Base-by-base conservation (phyloP, 1,139 yeast genomes). In the Blastobotrys capitulatus region DNA sequence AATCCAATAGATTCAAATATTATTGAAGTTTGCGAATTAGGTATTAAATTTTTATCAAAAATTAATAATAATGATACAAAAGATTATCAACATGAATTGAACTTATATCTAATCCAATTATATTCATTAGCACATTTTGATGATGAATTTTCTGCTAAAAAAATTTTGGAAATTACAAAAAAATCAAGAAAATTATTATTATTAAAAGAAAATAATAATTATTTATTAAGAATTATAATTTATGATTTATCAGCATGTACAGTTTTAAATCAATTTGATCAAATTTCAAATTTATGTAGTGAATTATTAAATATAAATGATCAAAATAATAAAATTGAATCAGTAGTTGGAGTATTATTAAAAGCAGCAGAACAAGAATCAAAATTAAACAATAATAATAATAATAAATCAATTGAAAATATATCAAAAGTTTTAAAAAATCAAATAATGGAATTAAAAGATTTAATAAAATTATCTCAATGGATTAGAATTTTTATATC, bases 401-500 rank as follows among this genome's bases (percentile, higher is more conserved):
- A n/a, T n/a, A n/a, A n/a, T n/a, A n/a, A n/a, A n/a, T n/a, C n/a
- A n/a, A n/a, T n/a, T n/a, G 13, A 34, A 20, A 39, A 19, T 20
- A 19, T 34, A 12, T 3, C 20, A n/a, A 13, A 16, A 20, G 39
- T 42, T n/a, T 6, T 42, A 4, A 20, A 22, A 13, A 38, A 42
- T 19, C 45, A 42, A 19, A n/a, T 42, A 6, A 10, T 42, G 39
- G 18, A 19, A 12, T 22, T 34, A 9, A 20, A 32, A 39, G 31
- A 19, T 2, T 10, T 42, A 8, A n/a, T 2, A 20, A 13, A 15
- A 31, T 18, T 42, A 12, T 9, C 38, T 12, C 29, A 20, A n/a
- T 42, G 45, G 45, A 29, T 34, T 15, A 20, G 45, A 7, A 38
- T 42, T 26, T 42, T 42, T 42, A 32, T 34, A 6, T 22, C 38